A percentile compares a stretch with the other conserved stretches of the same genome.
Conservation (phyloP, 345 rosid genomes). For the Gossypium mustelinum region DNA sequence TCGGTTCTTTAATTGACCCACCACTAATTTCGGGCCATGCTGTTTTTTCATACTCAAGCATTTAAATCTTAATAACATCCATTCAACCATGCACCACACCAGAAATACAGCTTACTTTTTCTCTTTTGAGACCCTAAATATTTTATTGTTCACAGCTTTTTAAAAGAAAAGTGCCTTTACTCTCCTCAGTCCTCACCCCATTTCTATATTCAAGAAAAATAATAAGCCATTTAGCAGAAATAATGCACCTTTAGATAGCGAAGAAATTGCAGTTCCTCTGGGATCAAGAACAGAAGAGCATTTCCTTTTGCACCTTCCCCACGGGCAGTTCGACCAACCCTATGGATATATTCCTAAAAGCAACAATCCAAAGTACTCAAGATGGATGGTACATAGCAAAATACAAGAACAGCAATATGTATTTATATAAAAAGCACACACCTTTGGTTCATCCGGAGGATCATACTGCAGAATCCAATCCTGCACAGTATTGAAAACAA, state of each 20-base stretch:
- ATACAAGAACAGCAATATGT: neutral
- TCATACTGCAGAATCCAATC: slow-evolving; percentile 98
- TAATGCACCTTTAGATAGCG: slow-evolving; percentile 71
- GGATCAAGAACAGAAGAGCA: slow-evolving; percentile 84
- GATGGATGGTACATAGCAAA: neutral
- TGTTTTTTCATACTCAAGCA: neutral
- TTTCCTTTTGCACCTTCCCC: slow-evolving; percentile 98
- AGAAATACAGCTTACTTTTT: neutral
- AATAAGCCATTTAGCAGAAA: neutral
- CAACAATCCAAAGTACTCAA: slow-evolving; percentile 16
- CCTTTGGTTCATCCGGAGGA: slow-evolving; percentile 99
- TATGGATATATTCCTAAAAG: slow-evolving; percentile 89
- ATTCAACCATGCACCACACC: neutral
- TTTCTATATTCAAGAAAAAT: neutral
- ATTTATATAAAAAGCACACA: slow-evolving; percentile 18
- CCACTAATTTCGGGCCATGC: neutral
- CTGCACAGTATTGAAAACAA: slow-evolving; percentile 34
- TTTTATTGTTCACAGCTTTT: neutral
- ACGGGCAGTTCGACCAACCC: slow-evolving; percentile 99
- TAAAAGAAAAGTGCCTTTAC: neutral
- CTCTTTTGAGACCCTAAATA: neutral
- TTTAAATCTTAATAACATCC: neutral
- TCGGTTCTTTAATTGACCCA: neutral
- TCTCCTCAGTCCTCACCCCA: too few relatives aligned
- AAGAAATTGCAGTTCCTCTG: slow-evolving; percentile 89